These are phyloP conservation scores for Xylaria sp. DNA, from an alignment of 2,329 filamentous ascomycete species.

Conservation along the genomic window DNA sequence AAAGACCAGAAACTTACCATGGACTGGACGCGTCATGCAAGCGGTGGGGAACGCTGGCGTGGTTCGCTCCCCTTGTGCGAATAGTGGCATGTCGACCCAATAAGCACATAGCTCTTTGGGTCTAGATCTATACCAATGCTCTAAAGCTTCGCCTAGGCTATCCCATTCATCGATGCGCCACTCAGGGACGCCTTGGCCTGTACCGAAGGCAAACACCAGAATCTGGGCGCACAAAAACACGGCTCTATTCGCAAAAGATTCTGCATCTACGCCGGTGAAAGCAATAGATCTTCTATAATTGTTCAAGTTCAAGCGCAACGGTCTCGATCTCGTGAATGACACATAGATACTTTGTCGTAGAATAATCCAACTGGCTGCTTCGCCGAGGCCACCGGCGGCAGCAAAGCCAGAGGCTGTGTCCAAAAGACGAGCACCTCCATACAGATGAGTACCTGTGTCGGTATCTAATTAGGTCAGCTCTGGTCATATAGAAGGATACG, in stretches of 20 bases:
- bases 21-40: neutral
- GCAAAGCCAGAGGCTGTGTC: neutral
- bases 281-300: neutral
- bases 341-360: conserved; percentile 6
- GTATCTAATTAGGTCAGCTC: neutral
- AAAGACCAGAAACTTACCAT: neutral
- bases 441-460: conserved; percentile 3
- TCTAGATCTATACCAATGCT: neutral
- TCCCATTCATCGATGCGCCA: neutral
- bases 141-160: neutral
- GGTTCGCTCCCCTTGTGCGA: neutral
- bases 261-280: neutral
- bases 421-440: conserved; percentile 2
- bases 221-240: neutral
- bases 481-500: too few species aligned
- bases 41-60: neutral
- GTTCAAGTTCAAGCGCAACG: neutral
- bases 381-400: conserved; percentile 1
- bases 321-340: conserved; percentile 2
- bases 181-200: neutral
- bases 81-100: neutral
- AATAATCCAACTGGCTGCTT: conserved; percentile 7
- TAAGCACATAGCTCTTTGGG: neutral
- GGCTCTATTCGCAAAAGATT: neutral
- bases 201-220: neutral